Evolutionary conservation across 306 rosid genomes (phyloP).

Genomic region (Dicorynia guianensis): DNA sequence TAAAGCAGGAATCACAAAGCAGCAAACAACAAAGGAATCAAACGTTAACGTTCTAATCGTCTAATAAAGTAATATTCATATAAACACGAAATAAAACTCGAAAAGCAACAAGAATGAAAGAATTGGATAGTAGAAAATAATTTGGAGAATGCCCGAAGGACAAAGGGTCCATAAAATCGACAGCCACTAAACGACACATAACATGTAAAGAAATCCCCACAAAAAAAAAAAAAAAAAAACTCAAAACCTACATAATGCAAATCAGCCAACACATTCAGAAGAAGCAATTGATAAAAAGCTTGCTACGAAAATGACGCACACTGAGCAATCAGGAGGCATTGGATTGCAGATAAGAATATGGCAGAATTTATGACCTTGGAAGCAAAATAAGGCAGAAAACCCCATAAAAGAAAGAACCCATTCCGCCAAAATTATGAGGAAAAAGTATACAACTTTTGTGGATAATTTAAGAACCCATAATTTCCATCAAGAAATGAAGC

Average conservation of each 20-base stretch:
- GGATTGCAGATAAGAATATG: neutral
- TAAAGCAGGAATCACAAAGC: neutral
- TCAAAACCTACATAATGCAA: neutral
- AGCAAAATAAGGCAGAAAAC: neutral
- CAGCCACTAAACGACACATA: neutral
- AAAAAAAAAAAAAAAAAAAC: neutral
- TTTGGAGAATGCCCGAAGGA: neutral
- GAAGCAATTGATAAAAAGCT: neutral
- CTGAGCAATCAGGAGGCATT: neutral
- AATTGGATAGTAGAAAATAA: neutral
- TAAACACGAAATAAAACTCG: too few relatives aligned
- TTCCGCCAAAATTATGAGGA: too few relatives aligned
- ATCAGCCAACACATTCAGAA: neutral
- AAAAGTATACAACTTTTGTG: neutral
- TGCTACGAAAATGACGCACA: neutral
- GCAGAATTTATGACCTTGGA: constrained; percentile 3
- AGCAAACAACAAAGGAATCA: neutral
- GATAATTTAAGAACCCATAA: constrained; percentile 13
- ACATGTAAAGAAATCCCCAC: neutral
- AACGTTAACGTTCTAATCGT: too few relatives aligned
- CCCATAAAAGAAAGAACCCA: neutral
- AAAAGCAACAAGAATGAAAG: constrained; percentile 16
- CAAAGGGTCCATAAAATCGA: neutral
- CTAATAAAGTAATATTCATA: neutral
- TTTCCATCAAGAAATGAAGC: neutral